Conservation (phyloP, 2,329 filamentous ascomycete species). For the Neoscytalidium dimidiatum region DNA sequence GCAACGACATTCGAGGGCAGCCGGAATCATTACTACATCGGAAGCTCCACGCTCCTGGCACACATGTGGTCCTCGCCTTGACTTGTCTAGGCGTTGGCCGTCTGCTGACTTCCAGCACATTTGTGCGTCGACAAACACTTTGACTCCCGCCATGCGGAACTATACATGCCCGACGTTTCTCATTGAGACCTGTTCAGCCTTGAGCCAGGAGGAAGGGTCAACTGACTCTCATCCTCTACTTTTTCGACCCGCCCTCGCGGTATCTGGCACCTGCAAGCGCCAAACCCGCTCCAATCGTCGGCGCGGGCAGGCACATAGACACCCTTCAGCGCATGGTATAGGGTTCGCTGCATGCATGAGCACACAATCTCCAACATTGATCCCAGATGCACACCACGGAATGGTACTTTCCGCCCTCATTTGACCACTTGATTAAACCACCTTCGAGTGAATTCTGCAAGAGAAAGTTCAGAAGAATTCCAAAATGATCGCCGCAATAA, state of each 20-base stretch:
- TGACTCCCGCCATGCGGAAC: background rate
- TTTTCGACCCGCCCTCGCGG: conserved; percentile 3
- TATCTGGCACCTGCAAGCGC: background rate
- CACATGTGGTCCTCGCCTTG: too few relatives aligned
- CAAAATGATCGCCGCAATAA: background rate
- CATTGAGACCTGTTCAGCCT: background rate
- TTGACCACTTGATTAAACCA: background rate
- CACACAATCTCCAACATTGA: background rate
- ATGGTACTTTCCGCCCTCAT: background rate
- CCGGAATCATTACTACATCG: too few relatives aligned
- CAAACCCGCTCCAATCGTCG: background rate
- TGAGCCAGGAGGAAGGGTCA: background rate
- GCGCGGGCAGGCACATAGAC: background rate
- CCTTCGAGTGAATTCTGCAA: background rate
- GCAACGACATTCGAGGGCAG: background rate
- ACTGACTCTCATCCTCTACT: background rate
- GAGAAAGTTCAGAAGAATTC: background rate
- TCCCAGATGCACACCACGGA: background rate
- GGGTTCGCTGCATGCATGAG: conserved; percentile 4
- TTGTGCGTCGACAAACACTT: background rate
- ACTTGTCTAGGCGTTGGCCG: too few relatives aligned
- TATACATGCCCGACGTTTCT: background rate
- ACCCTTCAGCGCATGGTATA: background rate
- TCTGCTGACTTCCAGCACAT: too few relatives aligned
- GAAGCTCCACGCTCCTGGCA: too few relatives aligned